Conservation (phyloP, 1,284 basidiomycete genomes). For the Gomphus bonarii region DNA sequence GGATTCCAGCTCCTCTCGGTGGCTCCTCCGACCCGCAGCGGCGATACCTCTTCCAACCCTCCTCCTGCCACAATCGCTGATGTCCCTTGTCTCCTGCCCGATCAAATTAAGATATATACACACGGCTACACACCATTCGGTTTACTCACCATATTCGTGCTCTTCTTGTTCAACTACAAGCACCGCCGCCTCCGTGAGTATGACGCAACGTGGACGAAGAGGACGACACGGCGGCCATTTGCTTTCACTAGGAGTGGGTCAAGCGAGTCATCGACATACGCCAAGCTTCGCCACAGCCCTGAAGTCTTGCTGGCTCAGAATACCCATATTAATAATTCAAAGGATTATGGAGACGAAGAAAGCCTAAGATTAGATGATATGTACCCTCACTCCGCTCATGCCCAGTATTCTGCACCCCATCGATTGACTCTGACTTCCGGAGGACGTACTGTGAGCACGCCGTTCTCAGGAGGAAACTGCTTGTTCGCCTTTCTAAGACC, state of each 20-base stretch:
- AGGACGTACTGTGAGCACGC: background rate
- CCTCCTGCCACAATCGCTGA: constrained; percentile 33
- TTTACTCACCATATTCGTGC: constrained; percentile 24
- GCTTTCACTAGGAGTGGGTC: background rate
- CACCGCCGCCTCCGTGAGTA: background rate
- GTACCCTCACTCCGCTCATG: background rate
- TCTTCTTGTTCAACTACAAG: constrained; percentile 15
- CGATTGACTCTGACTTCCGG: background rate
- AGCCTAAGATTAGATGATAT: background rate
- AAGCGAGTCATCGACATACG: background rate
- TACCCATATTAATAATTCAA: background rate
- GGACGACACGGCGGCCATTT: background rate
- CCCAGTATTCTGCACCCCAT: background rate
- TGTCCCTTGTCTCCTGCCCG: constrained; percentile 56
- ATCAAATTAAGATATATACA: constrained; percentile 53
- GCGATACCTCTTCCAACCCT: constrained; percentile 15
- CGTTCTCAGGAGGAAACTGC: background rate
- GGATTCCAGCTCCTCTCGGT: constrained; percentile 83
- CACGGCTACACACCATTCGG: constrained; percentile 45
- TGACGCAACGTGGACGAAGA: background rate
- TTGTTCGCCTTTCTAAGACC: background rate
- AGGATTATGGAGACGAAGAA: background rate
- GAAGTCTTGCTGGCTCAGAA: background rate
- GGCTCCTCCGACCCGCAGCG: constrained; percentile 30
- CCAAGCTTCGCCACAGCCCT: background rate